Base-by-base conservation (phyloP, 176 grass and related monocot genomes). In the Canna indica region DNA sequence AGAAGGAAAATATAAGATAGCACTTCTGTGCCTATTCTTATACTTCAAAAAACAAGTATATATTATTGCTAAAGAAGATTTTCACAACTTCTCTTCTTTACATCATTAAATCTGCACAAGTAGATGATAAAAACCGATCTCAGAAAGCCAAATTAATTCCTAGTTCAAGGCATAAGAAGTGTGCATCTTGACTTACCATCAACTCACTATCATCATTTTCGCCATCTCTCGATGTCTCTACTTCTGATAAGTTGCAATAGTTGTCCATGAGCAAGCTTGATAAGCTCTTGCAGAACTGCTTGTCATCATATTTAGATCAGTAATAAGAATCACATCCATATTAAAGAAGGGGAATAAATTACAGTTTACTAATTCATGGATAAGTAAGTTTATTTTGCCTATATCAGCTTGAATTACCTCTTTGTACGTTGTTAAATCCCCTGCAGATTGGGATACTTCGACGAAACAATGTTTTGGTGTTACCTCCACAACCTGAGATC, bases 271-370 rank as follows among this genome's bases (percentile, higher is more conserved):
- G 84, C 44, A 83, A 80, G 52, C 36, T 83, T 4, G 74, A 81
- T 59, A 87, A 57, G 61, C 66, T 90, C 70, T 52, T 70, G 71
- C 91, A 90, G 73, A 85, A 95, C 87, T 87, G 79, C 30, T n/a
- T n/a, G n/a, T n/a, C n/a, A n/a, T 33, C 5, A 59, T 59, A 26
- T 27, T 46, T 14, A 59, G 20, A 20, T 59, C 24, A 57, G 20
- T n/a, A 57, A 8, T 57, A n/a, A 22, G 27, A 10, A 11, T 26
- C 24, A 59, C 0, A 10, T 26, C 24, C 24, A 59, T 10, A 56
- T 18, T 4, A 24, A 6, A 27, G 5, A 18, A 50, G 20, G 14
- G 5, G 5, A 4, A 16, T 18, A 50, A 50, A 4, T 50, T 50
- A 4, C 5, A 50, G 20, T 50, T 50, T 50, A 16, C 13, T 20